phyloP scores from a whole-genome alignment of 73 alveolate genomes.

The Loxodes magnus region DNA sequence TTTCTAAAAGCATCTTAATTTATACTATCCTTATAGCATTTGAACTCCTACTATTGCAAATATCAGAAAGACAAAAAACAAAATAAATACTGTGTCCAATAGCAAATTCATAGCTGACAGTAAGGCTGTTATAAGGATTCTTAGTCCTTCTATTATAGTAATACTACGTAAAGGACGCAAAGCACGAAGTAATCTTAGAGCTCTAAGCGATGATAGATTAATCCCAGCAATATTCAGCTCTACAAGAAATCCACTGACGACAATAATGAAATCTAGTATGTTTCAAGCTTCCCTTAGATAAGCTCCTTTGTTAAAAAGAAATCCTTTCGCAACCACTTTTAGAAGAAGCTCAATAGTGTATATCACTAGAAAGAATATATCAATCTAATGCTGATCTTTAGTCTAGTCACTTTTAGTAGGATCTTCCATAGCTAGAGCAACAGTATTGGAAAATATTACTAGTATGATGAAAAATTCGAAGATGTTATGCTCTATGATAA shows the following conservation, averaged over 20 bases:
- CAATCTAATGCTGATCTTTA: neutral
- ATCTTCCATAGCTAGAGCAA: neutral
- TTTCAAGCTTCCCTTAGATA: constrained; percentile 66
- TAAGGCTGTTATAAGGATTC: constrained; percentile 23
- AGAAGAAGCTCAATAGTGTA: constrained; percentile 38
- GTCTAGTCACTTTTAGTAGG: neutral
- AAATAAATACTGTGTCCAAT: constrained; percentile 58
- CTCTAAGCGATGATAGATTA: constrained; percentile 1
- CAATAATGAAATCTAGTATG: constrained; percentile 50
- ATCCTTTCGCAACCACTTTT: constrained; percentile 49
- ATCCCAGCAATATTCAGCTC: constrained; percentile 7
- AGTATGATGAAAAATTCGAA: too few species aligned
- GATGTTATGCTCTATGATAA: too few species aligned
- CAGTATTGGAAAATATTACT: neutral
- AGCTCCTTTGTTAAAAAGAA: constrained; percentile 26
- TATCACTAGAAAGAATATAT: constrained; percentile 22
- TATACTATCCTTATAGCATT: neutral
- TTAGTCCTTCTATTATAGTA: constrained; percentile 27
- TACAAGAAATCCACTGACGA: constrained; percentile 25
- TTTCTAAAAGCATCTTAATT: neutral
- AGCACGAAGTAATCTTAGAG: constrained; percentile 13
- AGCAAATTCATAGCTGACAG: constrained; percentile 37
- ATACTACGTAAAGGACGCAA: constrained; percentile 35
- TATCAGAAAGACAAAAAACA: constrained; percentile 74
- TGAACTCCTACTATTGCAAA: constrained; percentile 78